Percentiles rank a stretch among this genome's conserved stretches.
phyloP scores from a whole-genome alignment of 441 rosid species.

The Gossypium schwendimanii region DNA sequence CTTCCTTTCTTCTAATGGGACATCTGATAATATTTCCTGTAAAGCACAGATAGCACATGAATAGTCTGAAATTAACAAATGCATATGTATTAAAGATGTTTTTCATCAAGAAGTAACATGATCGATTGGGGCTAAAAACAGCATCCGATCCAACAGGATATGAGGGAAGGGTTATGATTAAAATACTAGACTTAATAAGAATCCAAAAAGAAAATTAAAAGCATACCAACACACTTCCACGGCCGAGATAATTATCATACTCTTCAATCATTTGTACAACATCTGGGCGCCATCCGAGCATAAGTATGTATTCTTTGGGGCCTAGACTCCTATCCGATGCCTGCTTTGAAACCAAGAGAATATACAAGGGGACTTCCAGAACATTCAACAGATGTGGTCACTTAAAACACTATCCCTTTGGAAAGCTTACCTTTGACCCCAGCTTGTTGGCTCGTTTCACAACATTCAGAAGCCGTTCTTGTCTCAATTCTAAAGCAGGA shows the following conservation, averaged over 20 bases:
- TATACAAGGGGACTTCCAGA: background rate
- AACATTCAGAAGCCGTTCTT: conserved; percentile 40
- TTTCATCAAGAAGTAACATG: conserved; percentile 6
- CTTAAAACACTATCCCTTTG: conserved; percentile 7
- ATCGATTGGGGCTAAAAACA: background rate
- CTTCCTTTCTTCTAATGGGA: conserved; percentile 65
- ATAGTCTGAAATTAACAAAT: background rate
- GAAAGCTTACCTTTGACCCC: conserved; percentile 65
- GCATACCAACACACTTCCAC: conserved; percentile 81
- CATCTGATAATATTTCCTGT: conserved; percentile 89
- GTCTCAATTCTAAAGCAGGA: conserved; percentile 38
- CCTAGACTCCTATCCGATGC: conserved; percentile 60
- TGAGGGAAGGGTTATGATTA: conserved; percentile 4
- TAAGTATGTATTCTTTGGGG: conserved; percentile 73
- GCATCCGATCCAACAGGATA: background rate
- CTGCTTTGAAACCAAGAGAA: conserved; percentile 29
- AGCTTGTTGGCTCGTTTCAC: conserved; percentile 44
- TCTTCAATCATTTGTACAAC: conserved; percentile 81
- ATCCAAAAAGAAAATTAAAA: conserved; percentile 5
- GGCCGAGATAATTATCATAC: conserved; percentile 92
- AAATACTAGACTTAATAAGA: background rate
- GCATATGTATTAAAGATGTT: background rate
- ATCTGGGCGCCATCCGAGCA: conserved; percentile 94
- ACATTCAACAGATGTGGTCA: conserved; percentile 9
- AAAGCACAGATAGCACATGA: background rate